A percentile compares a stretch with the other conserved stretches of the same genome.
Evolutionary conservation across 176 grass and related monocot species (phyloP).

Genomic region (Canna indica): DNA sequence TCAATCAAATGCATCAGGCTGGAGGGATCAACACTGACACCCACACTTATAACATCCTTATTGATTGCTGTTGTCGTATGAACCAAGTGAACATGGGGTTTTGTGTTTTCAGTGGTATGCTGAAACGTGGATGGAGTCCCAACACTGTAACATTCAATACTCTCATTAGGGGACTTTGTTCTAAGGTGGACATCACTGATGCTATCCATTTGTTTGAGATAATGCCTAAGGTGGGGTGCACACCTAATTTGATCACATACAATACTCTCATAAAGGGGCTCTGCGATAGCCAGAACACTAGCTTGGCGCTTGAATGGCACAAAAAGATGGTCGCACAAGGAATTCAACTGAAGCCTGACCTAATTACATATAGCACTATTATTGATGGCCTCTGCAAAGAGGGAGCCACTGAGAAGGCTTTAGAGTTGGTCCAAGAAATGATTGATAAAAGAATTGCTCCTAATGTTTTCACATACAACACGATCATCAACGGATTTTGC

Average conservation of each 20-base stretch:
- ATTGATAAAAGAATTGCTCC: not conserved
- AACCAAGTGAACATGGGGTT: not conserved
- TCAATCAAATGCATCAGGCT: not conserved
- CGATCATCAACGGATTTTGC: not conserved
- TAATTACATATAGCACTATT: not conserved
- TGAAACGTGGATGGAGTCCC: not conserved
- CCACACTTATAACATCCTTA: conserved; percentile 16
- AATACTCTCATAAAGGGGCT: conserved; percentile 12
- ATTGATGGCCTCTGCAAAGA: not conserved
- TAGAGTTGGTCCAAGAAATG: conserved; percentile 21
- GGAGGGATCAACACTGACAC: not conserved
- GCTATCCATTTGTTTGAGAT: conserved; percentile 16
- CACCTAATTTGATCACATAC: conserved; percentile 2
- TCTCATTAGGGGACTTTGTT: conserved; percentile 20
- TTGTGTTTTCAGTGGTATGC: not conserved
- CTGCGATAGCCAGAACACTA: not conserved
- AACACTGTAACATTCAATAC: not conserved
- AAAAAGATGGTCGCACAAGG: not conserved
- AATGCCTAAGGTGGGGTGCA: conserved; percentile 25
- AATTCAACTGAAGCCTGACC: not conserved
- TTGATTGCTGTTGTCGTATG: conserved; percentile 13
- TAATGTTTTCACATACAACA: conserved; percentile 9
- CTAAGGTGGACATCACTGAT: not conserved
- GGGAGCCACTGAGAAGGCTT: not conserved
- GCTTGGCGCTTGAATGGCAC: not conserved